phyloP scores from a whole-genome alignment of 768 basidiomycete genomes.

The Megacollybia marginata region DNA sequence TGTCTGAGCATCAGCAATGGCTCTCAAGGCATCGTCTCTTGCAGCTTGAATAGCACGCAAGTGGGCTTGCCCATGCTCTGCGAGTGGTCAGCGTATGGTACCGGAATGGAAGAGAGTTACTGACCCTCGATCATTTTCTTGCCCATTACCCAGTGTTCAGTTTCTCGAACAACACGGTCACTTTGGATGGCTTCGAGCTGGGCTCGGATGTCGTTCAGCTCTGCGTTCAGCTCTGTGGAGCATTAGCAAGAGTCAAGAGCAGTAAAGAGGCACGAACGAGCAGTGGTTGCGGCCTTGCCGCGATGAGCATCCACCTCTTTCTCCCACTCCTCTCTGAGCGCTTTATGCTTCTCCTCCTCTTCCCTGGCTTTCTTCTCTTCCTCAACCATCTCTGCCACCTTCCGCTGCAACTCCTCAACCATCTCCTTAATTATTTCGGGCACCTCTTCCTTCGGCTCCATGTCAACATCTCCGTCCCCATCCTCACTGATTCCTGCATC shows the following conservation, averaged over 20 bases:
- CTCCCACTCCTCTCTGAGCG: not conserved
- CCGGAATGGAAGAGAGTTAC: not conserved
- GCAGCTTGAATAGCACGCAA: not conserved
- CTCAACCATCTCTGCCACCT: not conserved
- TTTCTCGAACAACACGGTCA: not conserved
- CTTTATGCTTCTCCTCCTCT: not conserved
- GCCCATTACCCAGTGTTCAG: not conserved
- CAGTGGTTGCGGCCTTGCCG: slow-evolving; percentile 25
- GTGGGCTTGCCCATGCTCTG: not conserved
- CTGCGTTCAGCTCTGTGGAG: no score
- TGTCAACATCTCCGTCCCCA: no score
- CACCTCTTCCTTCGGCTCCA: slow-evolving; percentile 15
- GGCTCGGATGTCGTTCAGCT: not conserved
- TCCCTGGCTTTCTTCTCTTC: not conserved
- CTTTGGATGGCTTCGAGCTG: not conserved
- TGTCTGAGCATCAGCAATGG: not conserved
- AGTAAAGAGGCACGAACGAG: no score
- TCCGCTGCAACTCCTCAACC: slow-evolving; percentile 9
- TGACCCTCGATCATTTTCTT: not conserved
- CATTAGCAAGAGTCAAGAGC: no score
- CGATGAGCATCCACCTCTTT: slow-evolving; percentile 40
- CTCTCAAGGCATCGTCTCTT: not conserved
- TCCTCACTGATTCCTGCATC: slow-evolving; percentile 6
- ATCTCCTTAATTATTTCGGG: no score
- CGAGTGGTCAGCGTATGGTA: not conserved